Conservation (phyloP, 495 filamentous ascomycete genomes). For the Lasiosphaeria hispida region DNA sequence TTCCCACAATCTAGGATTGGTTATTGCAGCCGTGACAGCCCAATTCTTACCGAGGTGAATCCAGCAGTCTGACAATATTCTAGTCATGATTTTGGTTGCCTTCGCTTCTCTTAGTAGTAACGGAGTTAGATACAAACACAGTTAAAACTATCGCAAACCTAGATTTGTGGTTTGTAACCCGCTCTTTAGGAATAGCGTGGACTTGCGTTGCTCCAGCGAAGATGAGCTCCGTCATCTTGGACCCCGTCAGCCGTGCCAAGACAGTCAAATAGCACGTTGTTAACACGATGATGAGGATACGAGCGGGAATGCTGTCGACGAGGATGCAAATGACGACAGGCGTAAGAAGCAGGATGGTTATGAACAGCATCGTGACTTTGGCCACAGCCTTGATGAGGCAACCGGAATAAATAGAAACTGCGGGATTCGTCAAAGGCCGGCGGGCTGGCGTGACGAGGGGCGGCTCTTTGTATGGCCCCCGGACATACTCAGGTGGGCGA, state of each 20-base stretch:
- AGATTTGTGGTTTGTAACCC: neutral
- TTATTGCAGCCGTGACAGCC: too few relatives aligned
- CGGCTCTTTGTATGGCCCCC: too few relatives aligned
- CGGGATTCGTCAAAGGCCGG: conserved; percentile 21
- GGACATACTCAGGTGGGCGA: too few relatives aligned
- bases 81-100: too few relatives aligned
- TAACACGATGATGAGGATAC: conserved; percentile 30
- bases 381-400: conserved; percentile 23
- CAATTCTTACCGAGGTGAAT: too few relatives aligned
- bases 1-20: too few relatives aligned
- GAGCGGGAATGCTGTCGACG: conserved; percentile 18
- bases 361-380: conserved; percentile 26
- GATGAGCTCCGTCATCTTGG: conserved; percentile 32
- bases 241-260: conserved; percentile 27
- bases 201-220: conserved; percentile 37
- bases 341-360: conserved; percentile 31
- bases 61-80: too few relatives aligned
- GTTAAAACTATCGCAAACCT: conserved; percentile 11
- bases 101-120: too few relatives aligned
- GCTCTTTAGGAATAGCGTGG: neutral
- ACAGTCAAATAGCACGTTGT: conserved; percentile 24
- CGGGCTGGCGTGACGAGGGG: too few relatives aligned
- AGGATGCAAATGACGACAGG: conserved; percentile 32
- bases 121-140: conserved; percentile 7
- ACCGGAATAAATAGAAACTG: conserved; percentile 30